Conservation (phyloP, 305 asterid species). For the Andrographis paniculata region DNA sequence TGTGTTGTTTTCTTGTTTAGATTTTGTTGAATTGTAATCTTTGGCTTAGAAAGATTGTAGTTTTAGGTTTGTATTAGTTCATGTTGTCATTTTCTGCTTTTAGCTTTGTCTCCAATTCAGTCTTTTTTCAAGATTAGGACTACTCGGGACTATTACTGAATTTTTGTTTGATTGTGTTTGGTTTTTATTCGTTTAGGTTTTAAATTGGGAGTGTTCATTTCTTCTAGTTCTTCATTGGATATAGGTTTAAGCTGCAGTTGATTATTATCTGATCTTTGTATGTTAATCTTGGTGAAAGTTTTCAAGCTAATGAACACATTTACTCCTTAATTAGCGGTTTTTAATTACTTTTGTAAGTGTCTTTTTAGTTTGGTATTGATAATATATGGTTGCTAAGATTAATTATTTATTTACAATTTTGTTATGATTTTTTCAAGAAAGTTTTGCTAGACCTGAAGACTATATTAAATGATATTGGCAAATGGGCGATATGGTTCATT, state of each 20-base stretch:
- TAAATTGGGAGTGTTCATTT: too few relatives aligned
- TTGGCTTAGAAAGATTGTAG: neutral
- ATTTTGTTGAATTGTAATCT: slow-evolving; percentile 3
- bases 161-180: slow-evolving; percentile 1
- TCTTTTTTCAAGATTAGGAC: neutral
- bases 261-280: neutral
- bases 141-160: slow-evolving; percentile 2
- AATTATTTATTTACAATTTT: too few relatives aligned
- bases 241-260: neutral
- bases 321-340: neutral
- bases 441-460: slow-evolving; percentile 1
- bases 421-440: neutral
- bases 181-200: too few relatives aligned
- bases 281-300: too few relatives aligned
- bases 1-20: slow-evolving; percentile 3
- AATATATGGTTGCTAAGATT: neutral
- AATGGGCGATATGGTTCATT: slow-evolving; percentile 1
- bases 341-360: neutral
- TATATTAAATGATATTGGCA: neutral
- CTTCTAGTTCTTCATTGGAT: too few relatives aligned
- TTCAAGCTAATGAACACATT: too few relatives aligned
- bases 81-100: neutral
- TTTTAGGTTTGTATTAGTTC: slow-evolving; percentile 3
- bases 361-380: slow-evolving; percentile 1
- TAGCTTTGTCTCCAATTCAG: neutral